Evolutionary conservation across 305 asterid species (phyloP), one percentile per base, ranked within the genome.

Genomic region (Nicotiana rustica): DNA sequence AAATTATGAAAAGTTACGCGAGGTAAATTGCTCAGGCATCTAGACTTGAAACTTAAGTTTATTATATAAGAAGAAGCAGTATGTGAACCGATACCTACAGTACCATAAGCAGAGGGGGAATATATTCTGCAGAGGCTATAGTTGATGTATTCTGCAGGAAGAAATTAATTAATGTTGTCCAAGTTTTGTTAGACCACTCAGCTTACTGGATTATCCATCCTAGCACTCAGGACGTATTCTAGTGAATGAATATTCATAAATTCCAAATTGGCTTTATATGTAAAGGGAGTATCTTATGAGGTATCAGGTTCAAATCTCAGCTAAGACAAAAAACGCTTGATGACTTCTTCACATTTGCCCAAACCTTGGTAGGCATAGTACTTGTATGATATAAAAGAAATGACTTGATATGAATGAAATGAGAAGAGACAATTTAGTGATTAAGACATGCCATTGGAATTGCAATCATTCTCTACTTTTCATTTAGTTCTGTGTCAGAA

Each of bases 11-110:
- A 73, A 73, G 36, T 25, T 75, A 25, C 64, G 25, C 9, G 79
- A 75, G 79, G 41, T 47, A 73, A 25, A 49, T 49, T 21, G 57
- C 29, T 52, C 47, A 25, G 44, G 44, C 79, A 75, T 75, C 79
- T 64, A 25, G 65, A 29, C 44, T 49, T 52, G 41, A 52, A 49
- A 36, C 36, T 3, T 33, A 71, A 44, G 17, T 75, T 75, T 25
- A 49, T 13, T 25, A 15, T 75, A 75, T 25, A 75, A 52, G 25
- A 49, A 75, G 29, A 17, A 75, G 25, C 64, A 75, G 5, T 47
- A 8, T 49, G 79, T 75, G 25, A 25, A 7, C 61, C 15, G 79
- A 52, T 52, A 75, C 44, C 44, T 52, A 6, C 44, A 49, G 25
- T 75, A 75, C n/a, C 64, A 75, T 25, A 25, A 25, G 78, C 47